phyloP scores from a whole-genome alignment of 768 basidiomycete genomes.

The Boletus insuetus region DNA sequence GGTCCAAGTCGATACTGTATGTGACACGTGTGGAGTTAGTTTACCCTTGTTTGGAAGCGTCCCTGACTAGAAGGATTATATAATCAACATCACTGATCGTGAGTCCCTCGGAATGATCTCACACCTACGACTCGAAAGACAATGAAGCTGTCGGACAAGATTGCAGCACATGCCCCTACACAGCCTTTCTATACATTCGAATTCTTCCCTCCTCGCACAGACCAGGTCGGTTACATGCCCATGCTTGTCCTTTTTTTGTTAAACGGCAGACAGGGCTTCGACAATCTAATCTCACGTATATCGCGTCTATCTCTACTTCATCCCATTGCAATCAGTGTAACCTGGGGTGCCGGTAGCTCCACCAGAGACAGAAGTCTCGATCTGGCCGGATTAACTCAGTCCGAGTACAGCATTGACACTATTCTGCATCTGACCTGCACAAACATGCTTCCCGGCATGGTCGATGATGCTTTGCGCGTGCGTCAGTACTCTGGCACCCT shows the following conservation, averaged over 20 bases:
- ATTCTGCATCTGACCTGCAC: slow-evolving; percentile 96
- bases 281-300: slow-evolving; percentile 87
- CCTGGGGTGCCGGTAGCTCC: slow-evolving; percentile 97
- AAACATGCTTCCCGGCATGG: slow-evolving; percentile 87
- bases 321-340: slow-evolving; percentile 86
- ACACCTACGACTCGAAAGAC: not conserved
- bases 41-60: slow-evolving; percentile 29
- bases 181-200: slow-evolving; percentile 92
- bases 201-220: slow-evolving; percentile 95
- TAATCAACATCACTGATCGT: not conserved
- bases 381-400: slow-evolving; percentile 75
- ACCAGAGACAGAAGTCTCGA: slow-evolving; percentile 88
- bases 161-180: slow-evolving; percentile 41
- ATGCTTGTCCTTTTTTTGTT: not conserved
- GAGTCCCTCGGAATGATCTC: not conserved
- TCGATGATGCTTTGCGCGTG: slow-evolving; percentile 85
- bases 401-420: slow-evolving; percentile 75
- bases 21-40: slow-evolving; percentile 4
- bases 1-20: slow-evolving; percentile 13
- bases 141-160: slow-evolving; percentile 78
- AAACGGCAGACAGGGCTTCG: slow-evolving; percentile 63
- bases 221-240: slow-evolving; percentile 53
- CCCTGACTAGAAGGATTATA: not conserved
- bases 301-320: slow-evolving; percentile 71
- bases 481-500: slow-evolving; percentile 15